Evolutionary conservation across 768 basidiomycete species (phyloP), one percentile per base, ranked within the genome.

Genomic region (Boletellus emodensis): DNA sequence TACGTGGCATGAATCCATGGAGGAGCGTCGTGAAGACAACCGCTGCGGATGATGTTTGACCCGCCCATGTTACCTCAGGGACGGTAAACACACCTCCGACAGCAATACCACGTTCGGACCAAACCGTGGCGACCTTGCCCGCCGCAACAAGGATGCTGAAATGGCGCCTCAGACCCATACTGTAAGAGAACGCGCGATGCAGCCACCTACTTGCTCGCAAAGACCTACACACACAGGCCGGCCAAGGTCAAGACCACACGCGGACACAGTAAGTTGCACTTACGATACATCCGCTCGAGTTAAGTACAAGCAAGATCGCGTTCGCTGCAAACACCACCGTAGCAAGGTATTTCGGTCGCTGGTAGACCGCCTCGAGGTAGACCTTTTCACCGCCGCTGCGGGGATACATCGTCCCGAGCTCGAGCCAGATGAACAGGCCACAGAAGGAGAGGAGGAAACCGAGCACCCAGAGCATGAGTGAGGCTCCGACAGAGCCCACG

Each of bases 371-470:
- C 60, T 83, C 82, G 22, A 82, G 67, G 55, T 83, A 82, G 3
- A 83, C 81, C 61, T 84, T 82, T 59, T 83, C 82, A 6, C 81
- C 81, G 11, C 82, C 81, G 12, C 77, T 80, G 1, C 81, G 73
- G 4, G 82, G 82, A 52, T 75, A 80, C 82, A 83, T 83, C 3
- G 80, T 79, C 6, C 82, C 83, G 42, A 77, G 76, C 52, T 83
- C 82, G 18, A 83, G 75, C 80, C 80, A 83, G 49, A 83, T 75
- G 58, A 83, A 82, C 11, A 82, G 64, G 0, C 81, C 81, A 47
- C 78, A 83, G 52, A 77, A 78, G 0, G 81, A 82, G 3, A 83
- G 71, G 1, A 75, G 56, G 56, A 82, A 81, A 5, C 82, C 82
- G 17, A 82, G 75, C 1, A 83, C 76, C 82, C 81, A 84, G 17